Evolutionary conservation across 805 yeast genomes (phyloP), one percentile per base, ranked within the genome.

Genomic region (Kregervanrija fluxuum): DNA sequence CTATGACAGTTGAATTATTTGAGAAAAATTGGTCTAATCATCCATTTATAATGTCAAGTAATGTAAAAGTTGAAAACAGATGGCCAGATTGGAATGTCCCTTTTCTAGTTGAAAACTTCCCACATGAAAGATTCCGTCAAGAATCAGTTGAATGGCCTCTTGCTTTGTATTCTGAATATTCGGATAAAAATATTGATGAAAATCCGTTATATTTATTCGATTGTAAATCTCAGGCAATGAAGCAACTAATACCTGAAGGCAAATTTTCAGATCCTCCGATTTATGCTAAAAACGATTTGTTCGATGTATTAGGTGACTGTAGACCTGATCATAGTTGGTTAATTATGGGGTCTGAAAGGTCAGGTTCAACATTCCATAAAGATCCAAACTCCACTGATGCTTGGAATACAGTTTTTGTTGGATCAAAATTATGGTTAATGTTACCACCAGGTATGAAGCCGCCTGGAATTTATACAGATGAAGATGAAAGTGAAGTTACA

Each of bases 241-340:
- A 65, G 44, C 68, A 71, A 35, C 62, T 86, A 15, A 34, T 50
- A 11, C 49, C 49, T 3, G 42, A 42, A 2, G 51, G 51, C 1
- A 48, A 50, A 31, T 50, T 37, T 33, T 33, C 40, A 14, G 22
- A 36, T 8, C 49, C 53, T 8, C 53, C 53, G 13, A 31, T 43
- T 28, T 50, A 45, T 45, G 53, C 85, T 54, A 66, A 71, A 37
- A 54, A 69, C 13, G 95, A 86, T 60, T 70, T 79, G n/a, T 55
- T 61, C 37, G 51, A 51, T 17, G 51, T 54, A 10, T 54, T 56
- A 12, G 49, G 50, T 4, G 62, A 65, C 12, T 80, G 85, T 53
- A 69, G 96, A 41, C 97, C 97, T 1, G 96, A 89, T 61, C 83
- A 85, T 60, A 75, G 91, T n/a, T 89, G 97, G 97, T 66, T 89